Evolutionary conservation across 2,329 filamentous ascomycete species (phyloP), one percentile per base, ranked within the genome.

Genomic region (Pyrenophora graminea): DNA sequence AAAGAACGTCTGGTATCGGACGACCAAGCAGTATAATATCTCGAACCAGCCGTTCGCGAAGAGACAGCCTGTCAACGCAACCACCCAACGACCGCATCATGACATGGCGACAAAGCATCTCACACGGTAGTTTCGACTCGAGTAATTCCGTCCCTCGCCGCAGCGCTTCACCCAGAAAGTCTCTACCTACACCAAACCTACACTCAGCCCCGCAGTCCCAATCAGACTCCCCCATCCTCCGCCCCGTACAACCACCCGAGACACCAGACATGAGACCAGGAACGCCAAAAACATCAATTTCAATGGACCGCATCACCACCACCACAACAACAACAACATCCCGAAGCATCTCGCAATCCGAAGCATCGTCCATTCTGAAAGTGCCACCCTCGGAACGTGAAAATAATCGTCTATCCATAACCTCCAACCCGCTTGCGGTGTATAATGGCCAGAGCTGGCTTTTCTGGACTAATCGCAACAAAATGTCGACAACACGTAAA

Each of bases 71-170:
- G 6, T 69, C 71, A 0, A 79, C 77, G 1, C 76, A 76, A 44
- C 82, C 82, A 2, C 77, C 80, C 0, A 80, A 87, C 1, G 93
- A 97, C 57, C 84, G 90, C 13, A 97, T 97, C 59, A 81, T 95
- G 58, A 89, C 85, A 42, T 99, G 93, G 93, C 85, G 92, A 3
- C 90, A 95, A 59, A 82, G 82, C 10, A 81, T 89, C 48, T 76
- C 79, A 4, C 80, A 79, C 53, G 79, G 75, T 30, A 80, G 75
- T 53, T 70, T 79, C n/a, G 79, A 82, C 25, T 74, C 49, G 32
- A 69, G 58, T 34, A 62, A 64, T 23, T 55, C 56, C 0, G 42
- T 61, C 18, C 58, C 62, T 2, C 45, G 53, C 12, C 68, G 80
- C 54, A 81, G 77, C 61, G 70, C 74, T 39, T 81, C 81, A 15